Conservation (phyloP, 257 asterid genomes). For the Salvia hispanica region DNA sequence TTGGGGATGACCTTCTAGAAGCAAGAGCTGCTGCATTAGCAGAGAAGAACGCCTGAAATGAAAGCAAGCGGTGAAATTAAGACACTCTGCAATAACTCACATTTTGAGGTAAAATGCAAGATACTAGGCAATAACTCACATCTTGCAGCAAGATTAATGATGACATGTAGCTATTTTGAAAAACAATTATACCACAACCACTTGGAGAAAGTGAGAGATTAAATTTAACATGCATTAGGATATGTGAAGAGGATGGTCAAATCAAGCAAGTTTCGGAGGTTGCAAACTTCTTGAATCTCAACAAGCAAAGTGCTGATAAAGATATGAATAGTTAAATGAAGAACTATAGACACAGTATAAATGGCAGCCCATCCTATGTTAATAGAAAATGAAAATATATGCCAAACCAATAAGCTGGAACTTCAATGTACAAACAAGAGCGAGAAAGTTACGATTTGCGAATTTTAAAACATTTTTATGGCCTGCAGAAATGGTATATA, state of each 20-base stretch:
- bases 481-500: not conserved
- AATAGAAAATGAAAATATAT: not conserved
- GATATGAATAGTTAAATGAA: not conserved
- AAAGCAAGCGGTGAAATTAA: conserved; percentile 5
- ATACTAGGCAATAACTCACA: not conserved
- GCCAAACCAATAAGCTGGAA: not conserved
- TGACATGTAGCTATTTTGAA: not conserved
- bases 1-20: conserved; percentile 72
- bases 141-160: not conserved
- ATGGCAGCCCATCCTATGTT: not conserved
- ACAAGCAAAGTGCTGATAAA: not conserved
- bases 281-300: conserved; percentile 4
- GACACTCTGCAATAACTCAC: not conserved
- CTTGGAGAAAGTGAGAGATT: not conserved
- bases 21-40: conserved; percentile 74
- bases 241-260: not conserved
- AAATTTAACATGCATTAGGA: not conserved
- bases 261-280: not conserved
- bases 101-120: not conserved
- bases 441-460: not conserved
- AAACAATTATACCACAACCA: not conserved
- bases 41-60: conserved; percentile 60
- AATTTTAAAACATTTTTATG: not conserved
- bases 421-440: not conserved
- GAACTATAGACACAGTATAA: not conserved